phyloP scores from a whole-genome alignment of 129 eudicot species.

The Flaveria bidentis region DNA sequence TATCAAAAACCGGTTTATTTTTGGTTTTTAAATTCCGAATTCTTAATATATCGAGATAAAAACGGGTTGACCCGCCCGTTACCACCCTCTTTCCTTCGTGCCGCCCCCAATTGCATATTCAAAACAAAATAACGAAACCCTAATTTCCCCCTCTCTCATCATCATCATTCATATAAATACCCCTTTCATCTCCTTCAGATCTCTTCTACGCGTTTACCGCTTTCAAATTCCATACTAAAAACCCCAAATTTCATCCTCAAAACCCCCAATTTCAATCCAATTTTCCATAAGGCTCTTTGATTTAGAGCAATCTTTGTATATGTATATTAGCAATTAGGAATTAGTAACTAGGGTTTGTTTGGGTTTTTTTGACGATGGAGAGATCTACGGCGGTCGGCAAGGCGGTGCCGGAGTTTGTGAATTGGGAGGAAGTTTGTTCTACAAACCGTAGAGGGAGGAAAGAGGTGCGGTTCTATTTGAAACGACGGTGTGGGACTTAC shows the following conservation, averaged over 20 bases:
- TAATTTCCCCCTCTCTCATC: slow-evolving; percentile 10
- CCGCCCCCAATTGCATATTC: slow-evolving; percentile 3
- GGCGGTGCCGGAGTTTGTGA: slow-evolving; percentile 26
- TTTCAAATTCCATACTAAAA: background rate
- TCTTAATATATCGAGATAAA: background rate
- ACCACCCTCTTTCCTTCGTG: slow-evolving; percentile 24
- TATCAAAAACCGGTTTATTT: too few relatives aligned
- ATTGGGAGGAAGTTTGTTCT: slow-evolving; percentile 65
- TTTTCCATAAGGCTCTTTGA: background rate
- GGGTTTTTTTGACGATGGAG: slow-evolving; percentile 13
- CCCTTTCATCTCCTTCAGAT: slow-evolving; percentile 14
- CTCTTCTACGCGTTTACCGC: slow-evolving; percentile 24
- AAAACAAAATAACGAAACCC: slow-evolving; percentile 20
- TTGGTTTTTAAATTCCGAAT: too few relatives aligned
- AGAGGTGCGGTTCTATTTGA: slow-evolving; percentile 60
- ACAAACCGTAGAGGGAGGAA: slow-evolving; percentile 46
- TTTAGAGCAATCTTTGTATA: slow-evolving; percentile 10
- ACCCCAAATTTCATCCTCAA: slow-evolving; percentile 11
- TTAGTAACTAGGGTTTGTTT: background rate
- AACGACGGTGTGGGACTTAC: slow-evolving; percentile 49
- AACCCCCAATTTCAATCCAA: background rate
- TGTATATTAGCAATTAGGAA: background rate
- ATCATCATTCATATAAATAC: slow-evolving; percentile 26
- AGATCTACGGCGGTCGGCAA: slow-evolving; percentile 26
- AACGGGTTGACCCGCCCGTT: slow-evolving; percentile 29